A percentile compares a stretch with the other conserved stretches of the same genome.
phyloP scores from a whole-genome alignment of 208 protist genomes.

The Leishmania guyanensis region DNA sequence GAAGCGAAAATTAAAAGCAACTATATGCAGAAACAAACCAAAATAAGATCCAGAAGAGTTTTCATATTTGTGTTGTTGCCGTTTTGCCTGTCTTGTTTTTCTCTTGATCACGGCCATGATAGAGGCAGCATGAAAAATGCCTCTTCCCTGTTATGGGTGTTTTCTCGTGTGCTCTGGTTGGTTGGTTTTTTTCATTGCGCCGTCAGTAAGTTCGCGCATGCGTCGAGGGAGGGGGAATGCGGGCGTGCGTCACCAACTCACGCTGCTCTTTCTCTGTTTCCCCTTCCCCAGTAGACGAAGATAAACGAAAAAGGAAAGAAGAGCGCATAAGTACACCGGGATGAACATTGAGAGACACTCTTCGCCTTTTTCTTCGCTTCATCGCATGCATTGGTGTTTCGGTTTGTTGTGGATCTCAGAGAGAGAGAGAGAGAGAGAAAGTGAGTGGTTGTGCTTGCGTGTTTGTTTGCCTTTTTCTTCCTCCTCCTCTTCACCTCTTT shows the following conservation, averaged over 20 bases:
- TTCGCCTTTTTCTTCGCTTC: neutral
- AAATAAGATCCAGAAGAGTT: no score
- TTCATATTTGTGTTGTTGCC: neutral
- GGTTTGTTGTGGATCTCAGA: neutral
- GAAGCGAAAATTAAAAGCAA: no score
- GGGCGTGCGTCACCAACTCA: neutral
- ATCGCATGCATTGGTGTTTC: neutral
- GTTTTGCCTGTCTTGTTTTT: neutral
- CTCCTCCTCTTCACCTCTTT: neutral
- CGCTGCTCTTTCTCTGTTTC: neutral
- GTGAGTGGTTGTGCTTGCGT: neutral
- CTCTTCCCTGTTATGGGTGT: neutral
- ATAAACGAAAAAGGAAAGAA: neutral
- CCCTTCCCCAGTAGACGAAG: neutral
- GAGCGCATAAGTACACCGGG: neutral
- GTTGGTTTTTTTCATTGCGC: neutral
- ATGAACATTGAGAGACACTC: neutral
- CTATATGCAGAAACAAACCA: no score
- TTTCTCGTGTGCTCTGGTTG: constrained; percentile 1
- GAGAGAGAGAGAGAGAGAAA: neutral
- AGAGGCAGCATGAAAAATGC: neutral
- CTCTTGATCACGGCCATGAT: neutral
- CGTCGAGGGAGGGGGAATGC: neutral
- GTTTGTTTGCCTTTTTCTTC: neutral
- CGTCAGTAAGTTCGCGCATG: neutral